Evolutionary conservation across 345 rosid genomes (phyloP).

Genomic region (Gossypium turneri): DNA sequence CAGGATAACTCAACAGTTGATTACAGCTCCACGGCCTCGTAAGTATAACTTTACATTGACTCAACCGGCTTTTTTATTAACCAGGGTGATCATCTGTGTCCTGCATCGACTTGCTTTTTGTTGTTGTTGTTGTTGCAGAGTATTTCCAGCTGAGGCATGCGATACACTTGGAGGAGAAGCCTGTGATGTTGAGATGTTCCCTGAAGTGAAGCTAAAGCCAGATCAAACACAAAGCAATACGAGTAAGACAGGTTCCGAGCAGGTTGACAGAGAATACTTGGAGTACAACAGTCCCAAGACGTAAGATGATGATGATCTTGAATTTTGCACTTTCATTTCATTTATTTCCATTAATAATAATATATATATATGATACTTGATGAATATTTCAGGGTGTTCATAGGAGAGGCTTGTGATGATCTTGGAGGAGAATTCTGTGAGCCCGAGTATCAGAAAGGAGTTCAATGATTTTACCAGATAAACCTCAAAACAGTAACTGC

Average conservation of each 20-base stretch:
- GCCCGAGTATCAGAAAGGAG: constrained; percentile 49
- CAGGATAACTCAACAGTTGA: constrained; percentile 36
- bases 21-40: constrained; percentile 49
- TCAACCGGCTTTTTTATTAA: background rate
- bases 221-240: constrained; percentile 24
- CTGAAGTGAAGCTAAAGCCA: constrained; percentile 57
- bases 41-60: constrained; percentile 1
- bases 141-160: constrained; percentile 70
- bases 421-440: constrained; percentile 83
- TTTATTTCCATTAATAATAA: background rate
- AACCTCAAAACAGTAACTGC: constrained; percentile 12
- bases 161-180: constrained; percentile 63
- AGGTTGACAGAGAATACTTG: constrained; percentile 59
- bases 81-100: background rate
- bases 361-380: background rate
- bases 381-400: constrained; percentile 50
- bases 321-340: constrained; percentile 8
- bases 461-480: constrained; percentile 15
- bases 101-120: background rate
- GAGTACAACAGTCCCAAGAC: constrained; percentile 65
- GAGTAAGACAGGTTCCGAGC: constrained; percentile 36
- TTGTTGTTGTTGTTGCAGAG: constrained; percentile 28
- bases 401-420: constrained; percentile 84
- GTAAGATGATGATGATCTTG: constrained; percentile 34
- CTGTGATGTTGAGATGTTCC: constrained; percentile 55